Conservation (phyloP, 1,284 basidiomycete species). For the Athelia psychrophila region DNA sequence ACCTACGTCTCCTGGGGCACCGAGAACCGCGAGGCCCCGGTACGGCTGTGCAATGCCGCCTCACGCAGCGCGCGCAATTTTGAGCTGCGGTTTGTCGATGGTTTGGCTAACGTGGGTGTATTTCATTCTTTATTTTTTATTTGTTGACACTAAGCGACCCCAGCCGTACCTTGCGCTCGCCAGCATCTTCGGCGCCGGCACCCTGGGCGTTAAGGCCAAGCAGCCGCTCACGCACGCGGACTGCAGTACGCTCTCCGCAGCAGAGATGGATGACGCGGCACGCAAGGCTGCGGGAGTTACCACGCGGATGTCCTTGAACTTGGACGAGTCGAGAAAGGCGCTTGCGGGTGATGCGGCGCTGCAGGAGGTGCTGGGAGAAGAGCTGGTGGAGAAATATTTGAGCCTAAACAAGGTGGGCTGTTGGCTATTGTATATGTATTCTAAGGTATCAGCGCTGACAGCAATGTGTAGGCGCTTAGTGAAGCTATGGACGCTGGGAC, state of each 20-base stretch:
- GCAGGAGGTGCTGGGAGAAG: too few species aligned
- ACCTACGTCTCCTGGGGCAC: slow-evolving; percentile 68
- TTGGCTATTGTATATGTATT: too few species aligned
- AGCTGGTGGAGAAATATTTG: too few species aligned
- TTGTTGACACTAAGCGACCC: background rate
- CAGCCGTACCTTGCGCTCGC: slow-evolving; percentile 38
- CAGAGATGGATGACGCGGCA: slow-evolving; percentile 18
- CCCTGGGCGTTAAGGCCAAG: slow-evolving; percentile 23
- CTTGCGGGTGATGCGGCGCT: slow-evolving; percentile 35
- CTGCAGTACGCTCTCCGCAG: slow-evolving; percentile 17
- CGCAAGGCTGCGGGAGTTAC: slow-evolving; percentile 19
- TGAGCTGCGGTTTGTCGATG: slow-evolving; percentile 53
- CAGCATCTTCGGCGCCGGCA: slow-evolving; percentile 32
- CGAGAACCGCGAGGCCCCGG: slow-evolving; percentile 63
- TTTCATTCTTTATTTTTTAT: background rate
- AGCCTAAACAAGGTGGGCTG: too few species aligned
- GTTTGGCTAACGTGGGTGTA: slow-evolving; percentile 37
- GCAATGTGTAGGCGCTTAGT: too few species aligned
- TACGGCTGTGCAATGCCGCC: slow-evolving; percentile 54
- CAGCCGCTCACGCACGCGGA: slow-evolving; percentile 15
- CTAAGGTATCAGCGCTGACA: too few species aligned
- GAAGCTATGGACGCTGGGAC: too few species aligned
- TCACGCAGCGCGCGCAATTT: slow-evolving; percentile 53
- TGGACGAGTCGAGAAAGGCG: slow-evolving; percentile 40
- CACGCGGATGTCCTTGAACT: slow-evolving; percentile 24